Evolutionary conservation across 345 rosid genomes (phyloP).

Genomic region (Noccaea bulbosa): DNA sequence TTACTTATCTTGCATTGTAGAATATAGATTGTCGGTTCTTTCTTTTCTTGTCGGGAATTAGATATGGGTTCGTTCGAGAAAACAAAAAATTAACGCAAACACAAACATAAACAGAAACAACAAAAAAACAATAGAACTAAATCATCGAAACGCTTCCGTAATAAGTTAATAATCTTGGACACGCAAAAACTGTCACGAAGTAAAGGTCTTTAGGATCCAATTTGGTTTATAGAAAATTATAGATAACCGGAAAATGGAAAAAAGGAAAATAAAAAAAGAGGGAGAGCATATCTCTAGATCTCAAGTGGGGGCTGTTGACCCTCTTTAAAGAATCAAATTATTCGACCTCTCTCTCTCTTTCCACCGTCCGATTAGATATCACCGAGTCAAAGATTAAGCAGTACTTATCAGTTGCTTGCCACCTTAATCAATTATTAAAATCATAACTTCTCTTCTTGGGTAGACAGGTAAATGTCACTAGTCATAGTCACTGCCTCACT

Average conservation of each 20-base stretch:
- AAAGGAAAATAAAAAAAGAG: background rate
- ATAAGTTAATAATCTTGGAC: background rate
- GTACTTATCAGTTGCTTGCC: conserved; percentile 34
- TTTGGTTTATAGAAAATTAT: conserved; percentile 10
- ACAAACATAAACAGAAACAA: background rate
- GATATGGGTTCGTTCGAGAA: too few relatives aligned
- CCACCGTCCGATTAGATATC: conserved; percentile 42
- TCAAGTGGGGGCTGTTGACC: conserved; percentile 40
- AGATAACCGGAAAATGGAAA: background rate
- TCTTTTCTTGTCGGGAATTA: too few relatives aligned
- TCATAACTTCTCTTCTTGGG: conserved; percentile 31
- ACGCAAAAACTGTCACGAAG: background rate
- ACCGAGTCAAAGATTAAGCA: conserved; percentile 38
- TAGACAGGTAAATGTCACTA: conserved; percentile 28
- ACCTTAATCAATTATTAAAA: conserved; percentile 25
- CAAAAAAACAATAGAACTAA: background rate
- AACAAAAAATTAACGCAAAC: too few relatives aligned
- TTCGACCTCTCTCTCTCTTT: conserved; percentile 26
- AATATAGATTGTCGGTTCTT: background rate
- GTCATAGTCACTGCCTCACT: conserved; percentile 12
- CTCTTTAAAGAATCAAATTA: conserved; percentile 33
- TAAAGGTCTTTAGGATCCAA: conserved; percentile 4
- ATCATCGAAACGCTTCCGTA: background rate
- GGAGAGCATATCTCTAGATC: conserved; percentile 25
- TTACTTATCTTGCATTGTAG: background rate